These are phyloP conservation scores for Skeletonema menzelii DNA, from an alignment of 108 stramenopile genomes.

Conservation along the genomic window DNA sequence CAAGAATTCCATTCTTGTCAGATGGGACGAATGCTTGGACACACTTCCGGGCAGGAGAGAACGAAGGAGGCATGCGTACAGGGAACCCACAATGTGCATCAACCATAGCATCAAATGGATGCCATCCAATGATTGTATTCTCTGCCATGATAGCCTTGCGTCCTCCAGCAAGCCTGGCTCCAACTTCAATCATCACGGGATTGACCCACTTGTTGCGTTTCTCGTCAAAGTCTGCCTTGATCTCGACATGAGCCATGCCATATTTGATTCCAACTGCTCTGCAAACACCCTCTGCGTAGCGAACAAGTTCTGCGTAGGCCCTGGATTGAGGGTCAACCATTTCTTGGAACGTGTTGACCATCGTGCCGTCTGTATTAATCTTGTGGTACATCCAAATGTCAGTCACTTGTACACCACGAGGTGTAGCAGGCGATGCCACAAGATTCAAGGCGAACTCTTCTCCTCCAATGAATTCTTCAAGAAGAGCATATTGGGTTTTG, in stretches of 20 bases:
- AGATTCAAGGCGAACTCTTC: slow-evolving; percentile 62
- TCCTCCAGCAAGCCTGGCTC: slow-evolving; percentile 60
- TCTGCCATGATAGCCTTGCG: slow-evolving; percentile 62
- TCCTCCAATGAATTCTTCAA: slow-evolving; percentile 60
- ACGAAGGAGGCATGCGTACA: slow-evolving; percentile 53
- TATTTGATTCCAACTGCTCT: slow-evolving; percentile 68
- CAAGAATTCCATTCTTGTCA: slow-evolving; percentile 52
- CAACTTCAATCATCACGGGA: slow-evolving; percentile 61
- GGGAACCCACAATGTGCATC: slow-evolving; percentile 65
- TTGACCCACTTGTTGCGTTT: slow-evolving; percentile 30
- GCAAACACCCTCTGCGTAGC: slow-evolving; percentile 59
- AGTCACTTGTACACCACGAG: slow-evolving; percentile 56
- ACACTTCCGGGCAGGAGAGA: slow-evolving; percentile 37
- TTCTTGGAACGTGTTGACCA: slow-evolving; percentile 55
- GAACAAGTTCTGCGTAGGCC: slow-evolving; percentile 31
- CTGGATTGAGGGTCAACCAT: slow-evolving; percentile 54
- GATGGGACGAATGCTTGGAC: slow-evolving; percentile 45
- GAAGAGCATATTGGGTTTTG: slow-evolving; percentile 51
- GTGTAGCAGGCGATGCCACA: slow-evolving; percentile 51
- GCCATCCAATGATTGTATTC: slow-evolving; percentile 47
- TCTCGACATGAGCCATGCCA: slow-evolving; percentile 52
- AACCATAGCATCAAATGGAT: slow-evolving; percentile 59
- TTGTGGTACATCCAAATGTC: slow-evolving; percentile 67
- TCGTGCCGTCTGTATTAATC: slow-evolving; percentile 41
- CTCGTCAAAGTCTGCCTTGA: slow-evolving; percentile 45